Base-by-base conservation (phyloP, 192 early-diverging fungal species). In the Backusella tarrabulga region DNA sequence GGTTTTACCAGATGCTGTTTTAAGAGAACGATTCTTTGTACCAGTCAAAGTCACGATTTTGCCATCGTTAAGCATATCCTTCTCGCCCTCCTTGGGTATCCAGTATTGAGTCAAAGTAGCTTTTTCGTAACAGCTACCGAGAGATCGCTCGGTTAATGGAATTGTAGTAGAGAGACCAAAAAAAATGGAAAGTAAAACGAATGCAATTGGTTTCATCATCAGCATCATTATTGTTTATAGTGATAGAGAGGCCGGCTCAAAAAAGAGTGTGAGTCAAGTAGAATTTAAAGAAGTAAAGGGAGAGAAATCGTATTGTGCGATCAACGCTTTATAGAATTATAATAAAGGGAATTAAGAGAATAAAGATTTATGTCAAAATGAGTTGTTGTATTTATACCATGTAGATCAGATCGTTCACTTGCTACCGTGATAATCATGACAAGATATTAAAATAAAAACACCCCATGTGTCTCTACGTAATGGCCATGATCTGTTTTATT, bases 1-100 rank as follows among this genome's bases (percentile, higher is more conserved):
- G 6, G 60, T 36, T 23, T 72, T 32, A 17, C 82, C 82, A 15
- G 44, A 75, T 3, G 32, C 9, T 9, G 78, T 75, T 29, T 80
- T 80, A 14, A 83, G 36, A 14, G 63, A 29, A 17, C 54, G 19
- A 9, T 8, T 68, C n/a, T 73, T 74, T 23, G 76, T 26, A 23
- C 82, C 82, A 23, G 41, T 68, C 34, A 83, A 50, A 17, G 67
- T 38, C 6, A 80, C 73, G 15, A 68, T 46, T 23, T 75, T 73
- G 23, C 82, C 82, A 68, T 83, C 73, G 40, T 83, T 83, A 19
- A 67, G 14, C 82, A 83, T 83, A 54, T 83, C 82, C 50, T 69
- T 77, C 12, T 74, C 75, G 19, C 79, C 82, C 63, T 83, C 72
- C 56, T 80, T 80, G 19, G 82, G 79, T 12, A 83, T 83, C 82